Percentiles rank a stretch among this genome's conserved stretches.
Conservation (phyloP, 2,329 filamentous ascomycete genomes). For the Alternaria solani region DNA sequence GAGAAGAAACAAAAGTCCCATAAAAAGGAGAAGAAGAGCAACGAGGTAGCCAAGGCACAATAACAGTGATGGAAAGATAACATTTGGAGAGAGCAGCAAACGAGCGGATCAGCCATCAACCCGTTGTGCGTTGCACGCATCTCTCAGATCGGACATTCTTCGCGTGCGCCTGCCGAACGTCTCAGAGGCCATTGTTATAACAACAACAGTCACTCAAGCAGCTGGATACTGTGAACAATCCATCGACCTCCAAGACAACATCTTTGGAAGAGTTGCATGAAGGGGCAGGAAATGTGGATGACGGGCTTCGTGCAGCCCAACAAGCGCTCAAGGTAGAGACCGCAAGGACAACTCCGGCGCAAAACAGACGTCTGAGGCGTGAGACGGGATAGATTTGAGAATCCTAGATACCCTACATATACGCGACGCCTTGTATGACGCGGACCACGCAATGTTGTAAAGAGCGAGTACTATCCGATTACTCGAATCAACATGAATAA, state of each 20-base stretch:
- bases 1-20: slow-evolving; percentile 1
- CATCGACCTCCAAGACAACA: background rate
- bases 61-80: background rate
- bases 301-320: background rate
- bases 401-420: background rate
- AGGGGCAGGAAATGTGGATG: background rate
- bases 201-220: background rate
- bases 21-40: background rate
- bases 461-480: background rate
- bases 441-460: background rate
- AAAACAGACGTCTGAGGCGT: background rate
- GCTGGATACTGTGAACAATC: background rate
- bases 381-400: background rate
- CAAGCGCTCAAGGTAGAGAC: background rate
- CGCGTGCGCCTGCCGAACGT: background rate
- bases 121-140: background rate
- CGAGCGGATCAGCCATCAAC: no score
- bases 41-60: slow-evolving; percentile 10
- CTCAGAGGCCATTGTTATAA: background rate
- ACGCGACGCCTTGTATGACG: background rate
- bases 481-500: background rate
- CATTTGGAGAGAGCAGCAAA: background rate
- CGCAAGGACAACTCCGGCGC: background rate
- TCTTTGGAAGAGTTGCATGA: no score
- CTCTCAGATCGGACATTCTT: background rate